phyloP scores from a whole-genome alignment of 495 filamentous ascomycete genomes.

The Astrocystis sublimbata region DNA sequence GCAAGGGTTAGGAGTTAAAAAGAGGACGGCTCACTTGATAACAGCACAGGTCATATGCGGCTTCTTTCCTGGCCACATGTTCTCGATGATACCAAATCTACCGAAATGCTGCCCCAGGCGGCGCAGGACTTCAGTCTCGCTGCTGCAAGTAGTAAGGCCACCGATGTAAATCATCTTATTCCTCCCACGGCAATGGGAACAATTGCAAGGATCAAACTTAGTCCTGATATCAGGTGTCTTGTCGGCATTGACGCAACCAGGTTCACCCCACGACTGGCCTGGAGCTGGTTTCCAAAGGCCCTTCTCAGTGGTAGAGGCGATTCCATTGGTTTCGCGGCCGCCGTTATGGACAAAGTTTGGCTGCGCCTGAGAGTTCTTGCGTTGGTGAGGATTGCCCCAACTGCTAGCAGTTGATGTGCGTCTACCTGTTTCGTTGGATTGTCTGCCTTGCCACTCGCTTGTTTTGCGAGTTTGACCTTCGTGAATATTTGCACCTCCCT shows the following conservation, averaged over 20 bases:
- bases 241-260: slow-evolving; percentile 10
- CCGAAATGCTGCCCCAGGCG: slow-evolving; percentile 7
- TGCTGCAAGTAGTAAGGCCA: neutral
- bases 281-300: neutral
- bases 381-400: neutral
- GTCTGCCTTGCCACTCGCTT: neutral
- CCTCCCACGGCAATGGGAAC: neutral
- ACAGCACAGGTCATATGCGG: neutral
- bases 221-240: neutral
- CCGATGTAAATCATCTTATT: slow-evolving; percentile 16
- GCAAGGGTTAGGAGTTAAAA: neutral
- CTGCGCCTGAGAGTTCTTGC: neutral
- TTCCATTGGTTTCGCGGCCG: neutral
- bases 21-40: neutral
- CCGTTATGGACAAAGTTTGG: neutral
- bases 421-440: neutral
- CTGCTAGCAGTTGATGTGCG: neutral
- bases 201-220: slow-evolving; percentile 21
- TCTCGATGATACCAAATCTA: slow-evolving; percentile 1
- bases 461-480: neutral
- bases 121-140: neutral
- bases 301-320: neutral
- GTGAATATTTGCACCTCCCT: neutral
- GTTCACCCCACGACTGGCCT: neutral
- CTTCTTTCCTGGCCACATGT: neutral